These are phyloP conservation scores for Pichia sp. DNA, from an alignment of 1,139 yeast species.

Conservation along the genomic window DNA sequence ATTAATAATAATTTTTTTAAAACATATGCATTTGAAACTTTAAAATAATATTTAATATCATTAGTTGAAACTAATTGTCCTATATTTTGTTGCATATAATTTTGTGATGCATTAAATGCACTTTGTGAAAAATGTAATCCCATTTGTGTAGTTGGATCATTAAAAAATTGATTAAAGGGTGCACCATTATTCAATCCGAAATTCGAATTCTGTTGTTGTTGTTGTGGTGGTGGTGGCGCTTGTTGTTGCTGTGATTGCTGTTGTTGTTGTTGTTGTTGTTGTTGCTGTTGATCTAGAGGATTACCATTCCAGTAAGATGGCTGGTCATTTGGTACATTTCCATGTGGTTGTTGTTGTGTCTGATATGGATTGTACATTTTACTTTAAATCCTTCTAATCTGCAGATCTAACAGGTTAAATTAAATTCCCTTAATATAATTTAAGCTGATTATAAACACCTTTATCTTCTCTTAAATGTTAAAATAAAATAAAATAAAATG, in stretches of 20 bases:
- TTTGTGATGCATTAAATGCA: slow-evolving; percentile 68
- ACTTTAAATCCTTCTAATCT: too few relatives aligned
- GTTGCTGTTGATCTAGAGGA: not conserved
- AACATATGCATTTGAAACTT: slow-evolving; percentile 86
- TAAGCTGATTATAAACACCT: too few relatives aligned
- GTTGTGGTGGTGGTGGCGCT: not conserved
- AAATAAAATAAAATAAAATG: too few relatives aligned
- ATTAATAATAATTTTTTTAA: slow-evolving; percentile 65
- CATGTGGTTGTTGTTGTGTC: slow-evolving; percentile 12
- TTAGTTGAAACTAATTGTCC: slow-evolving; percentile 45
- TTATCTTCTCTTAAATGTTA: too few relatives aligned
- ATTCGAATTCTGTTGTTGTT: not conserved
- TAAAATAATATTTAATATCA: slow-evolving; percentile 77
- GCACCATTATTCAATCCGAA: slow-evolving; percentile 1
- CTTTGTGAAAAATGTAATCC: slow-evolving; percentile 86
- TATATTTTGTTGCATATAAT: slow-evolving; percentile 67
- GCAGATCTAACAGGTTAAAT: too few relatives aligned
- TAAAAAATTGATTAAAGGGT: slow-evolving; percentile 41
- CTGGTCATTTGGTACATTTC: slow-evolving; percentile 6
- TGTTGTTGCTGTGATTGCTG: slow-evolving; percentile 7
- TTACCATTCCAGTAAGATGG: not conserved
- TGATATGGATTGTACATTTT: slow-evolving; percentile 35
- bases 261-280: slow-evolving; percentile 1
- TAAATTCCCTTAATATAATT: too few relatives aligned
- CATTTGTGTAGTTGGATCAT: slow-evolving; percentile 77